Evolutionary conservation across 768 basidiomycete genomes (phyloP), one percentile per base, ranked within the genome.

Genomic region (Pseudohyphozyma bogoriensis): DNA sequence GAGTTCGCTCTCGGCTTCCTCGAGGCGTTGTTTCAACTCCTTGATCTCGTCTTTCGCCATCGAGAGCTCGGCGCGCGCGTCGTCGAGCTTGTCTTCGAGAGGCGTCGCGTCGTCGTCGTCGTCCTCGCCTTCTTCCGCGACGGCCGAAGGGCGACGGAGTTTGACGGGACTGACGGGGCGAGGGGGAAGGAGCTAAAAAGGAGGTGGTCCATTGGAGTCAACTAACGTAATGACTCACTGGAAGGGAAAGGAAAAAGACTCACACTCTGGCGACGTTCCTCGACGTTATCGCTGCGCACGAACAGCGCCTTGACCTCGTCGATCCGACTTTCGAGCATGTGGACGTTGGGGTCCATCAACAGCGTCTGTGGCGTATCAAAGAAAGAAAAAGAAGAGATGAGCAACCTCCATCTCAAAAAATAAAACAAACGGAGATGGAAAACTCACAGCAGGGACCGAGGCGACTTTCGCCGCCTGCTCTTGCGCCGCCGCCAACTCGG

Each of bases 21-120:
- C 83, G 53, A 84, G 84, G 12, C 81, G 80, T 71, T 87, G 85
- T 40, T 82, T 77, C 63, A 63, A 60, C 9, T 87, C 86, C 18
- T 78, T 75, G 36, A 89, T 77, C 37, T 89, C 81, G 8, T 74
- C 77, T 76, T 83, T 86, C 58, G 95, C 81, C 45, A 89, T 86
- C 51, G 89, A 87, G 53, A 97, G 92, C 75, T 97, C 93, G 56
- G 69, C 68, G 32, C 63, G 58, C 7, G 56, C 28, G 36, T 69
- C 68, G 28, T 60, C 51, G 20, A 68, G 50, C 51, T 64, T 55
- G 8, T 70, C 69, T 5, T 62, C 57, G 10, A 65, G 37, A 5
- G 54, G 18, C 16, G 52, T 22, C 11, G 33, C 40, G 32, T 55
- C 40, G 37, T 54, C 36, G 8, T 58, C 45, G 1, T 31, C 24